Percentiles rank a stretch among this genome's conserved stretches.
Evolutionary conservation across 257 asterid genomes (phyloP).

Genomic region (Osmanthus fragrans): DNA sequence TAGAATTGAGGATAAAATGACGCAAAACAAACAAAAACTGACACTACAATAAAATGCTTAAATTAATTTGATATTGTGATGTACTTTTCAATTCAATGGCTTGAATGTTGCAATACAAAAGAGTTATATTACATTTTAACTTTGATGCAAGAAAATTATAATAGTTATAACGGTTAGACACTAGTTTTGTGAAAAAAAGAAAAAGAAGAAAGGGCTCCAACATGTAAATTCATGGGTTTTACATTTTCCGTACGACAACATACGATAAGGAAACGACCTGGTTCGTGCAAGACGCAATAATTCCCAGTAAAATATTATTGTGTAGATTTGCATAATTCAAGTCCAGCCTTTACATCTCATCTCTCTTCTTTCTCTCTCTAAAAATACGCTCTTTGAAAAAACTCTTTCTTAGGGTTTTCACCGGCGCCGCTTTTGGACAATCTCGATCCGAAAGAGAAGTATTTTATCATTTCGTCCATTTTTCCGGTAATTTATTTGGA

Average conservation of each 20-base stretch:
- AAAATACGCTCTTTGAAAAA: not conserved
- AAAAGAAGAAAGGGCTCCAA: no score
- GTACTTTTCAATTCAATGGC: no score
- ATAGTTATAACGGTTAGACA: no score
- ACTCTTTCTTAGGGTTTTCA: conserved; percentile 41
- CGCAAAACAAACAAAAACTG: no score
- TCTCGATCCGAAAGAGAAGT: conserved; percentile 24
- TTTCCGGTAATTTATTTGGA: conserved; percentile 29
- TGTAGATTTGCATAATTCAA: conserved; percentile 19
- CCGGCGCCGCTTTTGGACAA: conserved; percentile 38
- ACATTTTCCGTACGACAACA: not conserved
- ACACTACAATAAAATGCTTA: no score
- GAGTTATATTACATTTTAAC: no score
- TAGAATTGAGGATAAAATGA: no score
- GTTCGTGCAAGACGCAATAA: conserved; percentile 28
- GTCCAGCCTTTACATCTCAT: conserved; percentile 22
- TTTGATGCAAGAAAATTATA: no score
- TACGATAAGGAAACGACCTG: conserved; percentile 23
- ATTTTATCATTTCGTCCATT: conserved; percentile 9
- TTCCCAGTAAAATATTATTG: conserved; percentile 22
- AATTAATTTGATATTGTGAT: no score
- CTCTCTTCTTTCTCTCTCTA: not conserved
- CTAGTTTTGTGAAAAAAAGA: no score
- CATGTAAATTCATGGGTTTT: not conserved
- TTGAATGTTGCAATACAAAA: no score